A percentile compares a stretch with the other conserved stretches of the same genome.
Evolutionary conservation across 2,329 filamentous ascomycete species (phyloP).

Genomic region (Waltergamsia citrina): DNA sequence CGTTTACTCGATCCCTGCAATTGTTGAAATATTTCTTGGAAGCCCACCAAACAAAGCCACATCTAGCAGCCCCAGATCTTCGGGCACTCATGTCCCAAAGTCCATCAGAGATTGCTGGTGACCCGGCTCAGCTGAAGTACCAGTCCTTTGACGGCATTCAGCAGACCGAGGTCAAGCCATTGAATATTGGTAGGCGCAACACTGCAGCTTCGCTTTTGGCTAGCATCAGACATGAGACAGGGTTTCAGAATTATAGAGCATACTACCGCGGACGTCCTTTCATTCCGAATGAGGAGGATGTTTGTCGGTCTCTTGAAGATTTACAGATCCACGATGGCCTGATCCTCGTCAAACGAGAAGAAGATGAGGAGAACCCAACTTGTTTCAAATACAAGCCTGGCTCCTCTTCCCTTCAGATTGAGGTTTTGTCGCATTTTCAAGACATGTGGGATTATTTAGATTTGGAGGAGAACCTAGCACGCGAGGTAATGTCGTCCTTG

Average conservation of each 20-base stretch:
- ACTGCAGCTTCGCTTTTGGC: constrained; percentile 62
- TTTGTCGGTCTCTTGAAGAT: constrained; percentile 57
- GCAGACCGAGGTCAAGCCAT: constrained; percentile 48
- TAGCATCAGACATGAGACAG: constrained; percentile 57
- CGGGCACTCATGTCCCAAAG: constrained; percentile 41
- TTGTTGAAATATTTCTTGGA: constrained; percentile 60
- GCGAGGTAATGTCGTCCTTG: constrained; percentile 42
- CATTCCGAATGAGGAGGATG: constrained; percentile 47
- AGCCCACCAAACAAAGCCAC: constrained; percentile 51
- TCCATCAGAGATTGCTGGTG: constrained; percentile 47
- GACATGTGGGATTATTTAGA: constrained; percentile 75
- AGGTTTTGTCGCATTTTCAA: constrained; percentile 74
- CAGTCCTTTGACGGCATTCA: constrained; percentile 59
- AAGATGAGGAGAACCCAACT: constrained; percentile 30
- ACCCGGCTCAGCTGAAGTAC: constrained; percentile 59
- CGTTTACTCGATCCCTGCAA: constrained; percentile 59
- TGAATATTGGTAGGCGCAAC: constrained; percentile 61
- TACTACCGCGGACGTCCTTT: constrained; percentile 63
- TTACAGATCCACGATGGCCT: constrained; percentile 55
- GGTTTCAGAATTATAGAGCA: constrained; percentile 66
- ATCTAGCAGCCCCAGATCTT: constrained; percentile 49
- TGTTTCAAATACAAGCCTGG: constrained; percentile 36
- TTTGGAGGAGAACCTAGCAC: constrained; percentile 59
- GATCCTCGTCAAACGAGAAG: constrained; percentile 54
- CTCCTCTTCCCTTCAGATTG: constrained; percentile 59